Evolutionary conservation across 192 early-diverging fungal genomes (phyloP), one percentile per base, ranked within the genome.

Genomic region (Phycomyces nitens): DNA sequence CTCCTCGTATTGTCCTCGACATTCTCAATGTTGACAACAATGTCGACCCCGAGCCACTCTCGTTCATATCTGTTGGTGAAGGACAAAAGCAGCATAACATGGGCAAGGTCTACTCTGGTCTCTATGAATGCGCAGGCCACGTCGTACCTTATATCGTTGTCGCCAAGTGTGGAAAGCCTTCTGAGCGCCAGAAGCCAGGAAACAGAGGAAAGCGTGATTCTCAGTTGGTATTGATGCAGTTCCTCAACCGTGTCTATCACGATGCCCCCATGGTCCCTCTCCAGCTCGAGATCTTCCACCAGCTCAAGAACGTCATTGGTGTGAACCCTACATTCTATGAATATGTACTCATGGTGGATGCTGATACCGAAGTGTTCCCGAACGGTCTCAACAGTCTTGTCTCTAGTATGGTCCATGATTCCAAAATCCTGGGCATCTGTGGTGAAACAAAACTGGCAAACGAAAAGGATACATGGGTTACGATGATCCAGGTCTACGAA

Each of bases 401-500:
- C 18, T 92, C 94, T 7, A 78, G 85, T 29, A 91, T 94, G 79
- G 87, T 89, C 54, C 88, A 93, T 69, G 96, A 99, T 76, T 83
- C 85, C 53, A 92, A 93, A 77, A 88, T 98, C 23, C 89, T 94
- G 69, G 97, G 96, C 38, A 82, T 94, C 22, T 98, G 95, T 72
- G 97, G 97, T 66, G 97, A 99, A 73, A 99, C 97, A 5, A 83
- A 81, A 57, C 80, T 99, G 61, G 83, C 91, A 20, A 98, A 98
- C 71, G 94, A 96, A 72, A 90, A 92, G 69, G 84, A 89, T 69
- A 90, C 92, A n/a, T 97, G 92, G 92, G 89, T 94, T 44, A 94
- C 96, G 11, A 96, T 96, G 94, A 97, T 99, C 78, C 96, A 98
- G 70, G 93, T 99, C 47, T 98, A 97, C 73, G 96, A 99, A 80